Percentiles rank a stretch among this genome's conserved stretches.
Evolutionary conservation across 805 yeast genomes (phyloP).

Genomic region (Yarrowia sp.): DNA sequence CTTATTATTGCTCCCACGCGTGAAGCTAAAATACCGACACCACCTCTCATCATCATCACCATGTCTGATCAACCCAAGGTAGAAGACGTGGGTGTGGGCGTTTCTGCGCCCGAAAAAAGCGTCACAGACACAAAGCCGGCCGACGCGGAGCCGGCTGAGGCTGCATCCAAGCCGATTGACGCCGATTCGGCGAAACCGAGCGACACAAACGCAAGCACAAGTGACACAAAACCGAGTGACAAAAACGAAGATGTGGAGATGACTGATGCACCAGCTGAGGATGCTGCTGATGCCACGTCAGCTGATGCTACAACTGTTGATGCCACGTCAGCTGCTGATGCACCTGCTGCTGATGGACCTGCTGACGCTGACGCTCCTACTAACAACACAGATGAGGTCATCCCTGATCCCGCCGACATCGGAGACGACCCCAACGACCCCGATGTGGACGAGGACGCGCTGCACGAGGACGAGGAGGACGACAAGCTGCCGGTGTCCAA

Average conservation of each 20-base stretch:
- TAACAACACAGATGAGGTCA: not conserved
- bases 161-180: not conserved
- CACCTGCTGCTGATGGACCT: not conserved
- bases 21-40: slow-evolving; percentile 2
- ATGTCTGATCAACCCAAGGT: slow-evolving; percentile 16
- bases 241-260: slow-evolving; percentile 2
- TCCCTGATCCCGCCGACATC: slow-evolving; percentile 40
- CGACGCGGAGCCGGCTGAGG: not conserved
- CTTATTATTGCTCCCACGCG: not conserved
- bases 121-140: not conserved
- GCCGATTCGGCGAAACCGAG: too few species aligned
- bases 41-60: slow-evolving; percentile 11
- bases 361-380: not conserved
- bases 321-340: too few species aligned
- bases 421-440: slow-evolving; percentile 43
- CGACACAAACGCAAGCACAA: not conserved
- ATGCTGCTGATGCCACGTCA: not conserved
- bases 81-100: not conserved
- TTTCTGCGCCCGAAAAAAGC: not conserved
- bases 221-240: not conserved
- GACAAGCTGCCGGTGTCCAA: slow-evolving; percentile 30
- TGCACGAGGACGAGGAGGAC: slow-evolving; percentile 44
- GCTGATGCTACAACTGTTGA: too few species aligned
- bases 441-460: slow-evolving; percentile 42
- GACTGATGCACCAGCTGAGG: not conserved